Base-by-base conservation (phyloP, 192 early-diverging fungal genomes). In the Podila epigama region DNA sequence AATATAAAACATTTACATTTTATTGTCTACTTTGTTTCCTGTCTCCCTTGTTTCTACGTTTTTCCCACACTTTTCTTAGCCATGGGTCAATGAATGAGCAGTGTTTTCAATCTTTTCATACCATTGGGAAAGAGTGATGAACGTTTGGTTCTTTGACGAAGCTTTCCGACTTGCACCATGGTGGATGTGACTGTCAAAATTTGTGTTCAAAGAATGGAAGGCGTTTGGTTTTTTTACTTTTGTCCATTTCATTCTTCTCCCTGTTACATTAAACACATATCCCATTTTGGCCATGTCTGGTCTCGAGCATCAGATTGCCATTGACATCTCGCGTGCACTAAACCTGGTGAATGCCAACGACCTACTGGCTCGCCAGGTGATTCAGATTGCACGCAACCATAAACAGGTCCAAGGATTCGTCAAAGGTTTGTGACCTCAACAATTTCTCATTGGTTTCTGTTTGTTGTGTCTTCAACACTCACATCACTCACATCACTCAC, bases 311-410 rank as follows among this genome's bases (percentile, higher is more conserved):
- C 66, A 85, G 32, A 73, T 87, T 28, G 86, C 86, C 8, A 82
- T 85, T 25, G 80, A 87, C 51, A 63, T 87, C 36, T 87, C 86
- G 15, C 73, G 86, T n/a, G 82, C 82, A 37, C 67, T 87, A n/a
- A 85, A 87, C 41, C 67, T 85, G 8, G 55, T 82, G 18, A 87
- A 85, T 66, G 73, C 86, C 39, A 87, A 87, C 42, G 83, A 87
- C 58, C 60, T 84, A 12, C 66, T 87, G n/a, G 86, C 86, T 15
- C 72, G 80, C 50, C 65, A 73, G 63, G 84, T 87, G 39, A 84
- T 87, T 52, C 86, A 85, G 61, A 77, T 87, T 33, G 86, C 84
- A 31, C 52, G 62, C 36, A 83, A 81, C 36, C 78, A 87, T 22
- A 70, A 67, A 41, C 79, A 81, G 53, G 79, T 70, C 11, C 57